phyloP scores from a whole-genome alignment of 73 alveolate genomes.

The Paramecium bursaria region DNA sequence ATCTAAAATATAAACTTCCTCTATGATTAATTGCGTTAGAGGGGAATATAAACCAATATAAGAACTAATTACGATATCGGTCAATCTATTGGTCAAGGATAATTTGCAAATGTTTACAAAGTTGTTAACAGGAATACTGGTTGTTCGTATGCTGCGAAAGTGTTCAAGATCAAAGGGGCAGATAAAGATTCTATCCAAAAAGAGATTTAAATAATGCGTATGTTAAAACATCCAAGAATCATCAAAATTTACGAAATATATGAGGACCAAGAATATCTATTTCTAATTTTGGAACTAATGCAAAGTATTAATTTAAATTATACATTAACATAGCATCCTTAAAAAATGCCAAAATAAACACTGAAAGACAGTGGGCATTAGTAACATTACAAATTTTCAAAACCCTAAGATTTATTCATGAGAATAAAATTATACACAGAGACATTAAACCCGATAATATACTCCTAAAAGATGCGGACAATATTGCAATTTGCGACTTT shows the following conservation, averaged over 20 bases:
- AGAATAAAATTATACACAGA: constrained; percentile 50
- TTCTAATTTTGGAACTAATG: constrained; percentile 76
- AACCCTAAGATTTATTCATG: constrained; percentile 36
- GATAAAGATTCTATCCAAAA: constrained; percentile 76
- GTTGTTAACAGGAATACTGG: neutral
- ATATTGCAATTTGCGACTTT: constrained; percentile 31
- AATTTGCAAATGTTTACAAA: constrained; percentile 23
- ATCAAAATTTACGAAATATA: constrained; percentile 79
- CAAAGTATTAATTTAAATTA: constrained; percentile 75
- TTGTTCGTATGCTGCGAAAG: constrained; percentile 23
- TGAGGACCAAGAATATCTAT: constrained; percentile 78
- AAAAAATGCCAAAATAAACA: constrained; percentile 63
- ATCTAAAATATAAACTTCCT: constrained; percentile 17
- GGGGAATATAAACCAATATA: constrained; percentile 2
- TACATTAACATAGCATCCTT: constrained; percentile 70
- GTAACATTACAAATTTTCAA: constrained; percentile 14
- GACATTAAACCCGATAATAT: constrained; percentile 70
- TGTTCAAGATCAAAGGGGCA: constrained; percentile 69
- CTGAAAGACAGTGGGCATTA: constrained; percentile 65
- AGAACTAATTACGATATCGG: constrained; percentile 42
- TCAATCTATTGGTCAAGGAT: constrained; percentile 34
- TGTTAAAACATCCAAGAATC: constrained; percentile 81
- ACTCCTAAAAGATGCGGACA: constrained; percentile 14
- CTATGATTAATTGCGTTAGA: constrained; percentile 15
- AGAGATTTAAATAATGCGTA: constrained; percentile 79